Evolutionary conservation across 192 early-diverging fungal genomes (phyloP).

Genomic region (Coemansia sp.): DNA sequence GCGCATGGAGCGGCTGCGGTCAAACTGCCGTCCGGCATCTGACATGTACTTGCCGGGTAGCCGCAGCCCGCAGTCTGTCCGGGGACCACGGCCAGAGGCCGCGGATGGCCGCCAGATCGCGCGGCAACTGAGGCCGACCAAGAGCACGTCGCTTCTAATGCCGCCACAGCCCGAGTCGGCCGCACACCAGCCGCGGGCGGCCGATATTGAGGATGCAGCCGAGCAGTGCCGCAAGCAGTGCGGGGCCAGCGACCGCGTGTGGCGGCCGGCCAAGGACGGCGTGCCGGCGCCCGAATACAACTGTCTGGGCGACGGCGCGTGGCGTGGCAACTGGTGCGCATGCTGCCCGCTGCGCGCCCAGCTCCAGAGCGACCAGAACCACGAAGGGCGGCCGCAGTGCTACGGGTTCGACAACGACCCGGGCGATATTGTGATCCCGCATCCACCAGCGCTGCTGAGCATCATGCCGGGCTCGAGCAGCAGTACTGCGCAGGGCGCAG

Average conservation of each 20-base stretch:
- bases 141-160: slow-evolving; percentile 21
- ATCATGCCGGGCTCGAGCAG: slow-evolving; percentile 11
- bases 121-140: not conserved
- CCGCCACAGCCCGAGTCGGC: not conserved
- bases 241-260: slow-evolving; percentile 3
- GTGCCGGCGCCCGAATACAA: slow-evolving; percentile 16
- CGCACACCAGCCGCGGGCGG: not conserved
- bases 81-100: not conserved
- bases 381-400: slow-evolving; percentile 12
- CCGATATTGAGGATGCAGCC: slow-evolving; percentile 39
- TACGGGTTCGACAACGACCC: slow-evolving; percentile 41
- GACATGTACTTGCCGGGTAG: slow-evolving; percentile 17
- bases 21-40: slow-evolving; percentile 37
- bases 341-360: slow-evolving; percentile 38
- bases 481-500: not conserved
- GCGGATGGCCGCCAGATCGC: no score
- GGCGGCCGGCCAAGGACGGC: slow-evolving; percentile 18
- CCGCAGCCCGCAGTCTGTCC: slow-evolving; percentile 3
- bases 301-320: slow-evolving; percentile 13
- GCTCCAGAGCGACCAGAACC: not conserved
- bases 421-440: slow-evolving; percentile 43
- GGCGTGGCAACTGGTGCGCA: slow-evolving; percentile 46
- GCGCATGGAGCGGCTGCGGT: slow-evolving; percentile 27
- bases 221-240: slow-evolving; percentile 20
- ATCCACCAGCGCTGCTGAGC: slow-evolving; percentile 32